Evolutionary conservation across 2,329 filamentous ascomycete genomes (phyloP), one percentile per base, ranked within the genome.

Genomic region (Fusarium verrucosum): DNA sequence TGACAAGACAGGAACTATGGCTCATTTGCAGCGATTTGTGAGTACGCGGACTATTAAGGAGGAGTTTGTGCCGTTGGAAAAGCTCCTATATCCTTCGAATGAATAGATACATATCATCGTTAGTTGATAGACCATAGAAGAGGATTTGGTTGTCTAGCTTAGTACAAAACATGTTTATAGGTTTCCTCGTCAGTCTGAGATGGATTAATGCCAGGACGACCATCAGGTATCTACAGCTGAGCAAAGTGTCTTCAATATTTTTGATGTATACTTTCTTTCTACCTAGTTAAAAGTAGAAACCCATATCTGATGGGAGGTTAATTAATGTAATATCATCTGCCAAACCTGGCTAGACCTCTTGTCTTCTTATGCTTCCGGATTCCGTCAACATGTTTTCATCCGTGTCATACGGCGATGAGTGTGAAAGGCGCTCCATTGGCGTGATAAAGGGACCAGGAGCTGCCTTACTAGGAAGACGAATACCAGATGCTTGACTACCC

Each of bases 1-100:
- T 71, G 87, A 90, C 74, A 89, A 89, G 80, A 86, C 87, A 7
- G 87, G 87, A 7, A 87, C 84, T 55, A 76, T 80, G 63, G 85
- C 83, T 68, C 74, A 89, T 50, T 74, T 89, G 57, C 80, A 79
- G 43, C 78, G 87, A 20, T 89, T 89, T 70, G 84, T 88, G 10
- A 88, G 84, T 73, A 73, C 82, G 68, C 78, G 87, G 60, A 86
- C 83, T 22, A 83, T 89, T 60, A 89, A 89, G 83, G 89, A 92
- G 80, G 89, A 91, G 77, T 91, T 90, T 69, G 44, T 53, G 14
- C 46, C 57, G 1, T n/a, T 69, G 3, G 65, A 68, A 4, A 61
- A 53, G 14, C 56, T 69, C 6, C 19, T 56, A 9, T 69, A 69
- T 25, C 62, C 59, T 1, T 69, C 65, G 0, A 69, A 68, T 4